Evolutionary conservation across 371 early-diverging fungal species (phyloP), one percentile per base, ranked within the genome.

Genomic region (Entomophthora muscae): DNA sequence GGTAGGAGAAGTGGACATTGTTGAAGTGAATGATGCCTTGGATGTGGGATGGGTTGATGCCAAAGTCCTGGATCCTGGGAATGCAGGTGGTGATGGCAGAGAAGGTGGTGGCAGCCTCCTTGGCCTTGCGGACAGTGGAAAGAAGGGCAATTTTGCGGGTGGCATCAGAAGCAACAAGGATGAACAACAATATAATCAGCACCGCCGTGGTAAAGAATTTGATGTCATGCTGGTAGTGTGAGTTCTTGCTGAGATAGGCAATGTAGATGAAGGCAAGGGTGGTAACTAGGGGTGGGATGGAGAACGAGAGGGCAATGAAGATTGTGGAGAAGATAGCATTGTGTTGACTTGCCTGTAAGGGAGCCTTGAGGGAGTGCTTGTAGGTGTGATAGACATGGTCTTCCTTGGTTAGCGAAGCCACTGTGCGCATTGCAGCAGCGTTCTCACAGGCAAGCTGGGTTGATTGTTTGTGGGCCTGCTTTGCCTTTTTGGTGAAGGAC

Each of bases 341-440:
- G 32, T 71, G 68, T 55, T 75, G 64, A 30, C 82, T 81, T 24
- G 73, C 68, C 7, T 67, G 68, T 65, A 86, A 80, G n/a, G 90
- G 90, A 29, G 64, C 77, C 0, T 75, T 73, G 42, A 84, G 77
- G 57, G 76, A 77, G 17, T 68, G 65, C 26, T 66, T 63, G 60
- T 83, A 90, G 63, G 72, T 68, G 28, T 54, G 64, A 65, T 78
- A 76, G 60, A 90, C 81, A 33, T 78, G n/a, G n/a, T n/a, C n/a
- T n/a, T n/a, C n/a, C n/a, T n/a, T n/a, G n/a, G n/a, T n/a, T n/a
- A n/a, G n/a, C n/a, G n/a, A n/a, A n/a, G n/a, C n/a, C n/a, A n/a
- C n/a, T n/a, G n/a, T n/a, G n/a, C n/a, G n/a, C n/a, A 70, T 28
- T 59, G 53, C 68, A 95, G 90, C 0, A 94, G 93, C 31, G 91